Conservation (phyloP, 768 basidiomycete genomes). For the Tricholoma furcatifolium region DNA sequence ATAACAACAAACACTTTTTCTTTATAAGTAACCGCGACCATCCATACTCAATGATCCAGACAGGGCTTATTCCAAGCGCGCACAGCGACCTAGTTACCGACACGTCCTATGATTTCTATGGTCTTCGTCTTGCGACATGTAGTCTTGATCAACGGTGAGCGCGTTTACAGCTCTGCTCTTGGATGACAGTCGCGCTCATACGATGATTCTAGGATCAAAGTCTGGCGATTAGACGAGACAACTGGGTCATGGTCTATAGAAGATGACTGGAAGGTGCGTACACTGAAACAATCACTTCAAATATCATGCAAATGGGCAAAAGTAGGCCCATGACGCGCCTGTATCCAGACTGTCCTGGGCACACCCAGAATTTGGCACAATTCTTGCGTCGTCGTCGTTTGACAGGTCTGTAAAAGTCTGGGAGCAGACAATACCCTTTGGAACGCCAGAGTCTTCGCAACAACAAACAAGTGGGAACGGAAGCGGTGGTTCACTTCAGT, state of each 20-base stretch:
- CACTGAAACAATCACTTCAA: background rate
- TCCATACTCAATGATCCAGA: constrained; percentile 60
- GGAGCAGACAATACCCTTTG: constrained; percentile 57
- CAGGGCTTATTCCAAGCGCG: constrained; percentile 73
- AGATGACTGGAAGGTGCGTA: constrained; percentile 86
- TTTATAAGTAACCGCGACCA: too few relatives aligned
- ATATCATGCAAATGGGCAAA: constrained; percentile 41
- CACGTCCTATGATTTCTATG: constrained; percentile 89
- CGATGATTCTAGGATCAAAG: constrained; percentile 62
- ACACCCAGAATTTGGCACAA: constrained; percentile 87
- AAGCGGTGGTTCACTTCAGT: constrained; percentile 19
- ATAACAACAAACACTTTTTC: too few relatives aligned
- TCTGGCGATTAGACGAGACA: constrained; percentile 77
- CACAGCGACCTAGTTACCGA: constrained; percentile 85
- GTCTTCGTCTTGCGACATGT: constrained; percentile 76
- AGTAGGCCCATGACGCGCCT: constrained; percentile 91
- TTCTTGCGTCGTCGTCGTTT: constrained; percentile 85
- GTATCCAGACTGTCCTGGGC: constrained; percentile 86
- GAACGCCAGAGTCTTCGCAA: constrained; percentile 25
- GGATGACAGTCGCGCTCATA: constrained; percentile 10
- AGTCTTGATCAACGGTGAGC: constrained; percentile 77
- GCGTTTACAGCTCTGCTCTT: background rate
- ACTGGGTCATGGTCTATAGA: constrained; percentile 76
- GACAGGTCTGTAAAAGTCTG: constrained; percentile 93
- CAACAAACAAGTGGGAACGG: constrained; percentile 24